Percentiles rank a stretch among this genome's conserved stretches.
Evolutionary conservation across 169 alveolate genomes (phyloP).

Genomic region (Cryptosporidium andersoni): DNA sequence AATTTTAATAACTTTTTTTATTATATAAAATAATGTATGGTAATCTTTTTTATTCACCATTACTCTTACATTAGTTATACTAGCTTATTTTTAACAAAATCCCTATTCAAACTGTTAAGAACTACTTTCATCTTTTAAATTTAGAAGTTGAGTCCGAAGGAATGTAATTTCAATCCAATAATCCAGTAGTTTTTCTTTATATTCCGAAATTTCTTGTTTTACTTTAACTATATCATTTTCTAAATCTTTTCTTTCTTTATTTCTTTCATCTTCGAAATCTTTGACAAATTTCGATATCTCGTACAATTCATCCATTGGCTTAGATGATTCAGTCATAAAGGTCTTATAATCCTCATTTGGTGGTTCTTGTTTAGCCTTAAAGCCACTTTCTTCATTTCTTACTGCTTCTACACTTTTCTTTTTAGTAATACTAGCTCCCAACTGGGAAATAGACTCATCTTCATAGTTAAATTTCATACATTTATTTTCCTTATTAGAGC

Average conservation of each 20-base stretch:
- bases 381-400: neutral
- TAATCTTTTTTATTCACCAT: neutral
- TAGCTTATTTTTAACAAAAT: neutral
- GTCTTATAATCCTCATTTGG: neutral
- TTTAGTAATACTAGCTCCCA: slow-evolving; percentile 48
- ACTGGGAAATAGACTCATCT: slow-evolving; percentile 15
- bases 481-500: neutral
- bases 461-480: neutral
- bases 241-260: too few relatives aligned
- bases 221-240: neutral
- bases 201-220: slow-evolving; percentile 5
- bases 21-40: neutral
- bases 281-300: too few relatives aligned
- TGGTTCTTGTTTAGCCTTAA: neutral
- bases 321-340: neutral
- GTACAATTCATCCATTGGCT: neutral
- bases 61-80: neutral
- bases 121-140: slow-evolving; percentile 3
- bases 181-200: slow-evolving; percentile 40
- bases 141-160: slow-evolving; percentile 10
- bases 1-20: neutral
- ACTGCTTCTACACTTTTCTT: slow-evolving; percentile 19
- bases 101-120: neutral
- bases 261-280: too few relatives aligned
- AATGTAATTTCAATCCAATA: slow-evolving; percentile 65